These are phyloP conservation scores for Sarcodon aspratus DNA, from an alignment of 768 basidiomycete genomes.

Conservation along the genomic window DNA sequence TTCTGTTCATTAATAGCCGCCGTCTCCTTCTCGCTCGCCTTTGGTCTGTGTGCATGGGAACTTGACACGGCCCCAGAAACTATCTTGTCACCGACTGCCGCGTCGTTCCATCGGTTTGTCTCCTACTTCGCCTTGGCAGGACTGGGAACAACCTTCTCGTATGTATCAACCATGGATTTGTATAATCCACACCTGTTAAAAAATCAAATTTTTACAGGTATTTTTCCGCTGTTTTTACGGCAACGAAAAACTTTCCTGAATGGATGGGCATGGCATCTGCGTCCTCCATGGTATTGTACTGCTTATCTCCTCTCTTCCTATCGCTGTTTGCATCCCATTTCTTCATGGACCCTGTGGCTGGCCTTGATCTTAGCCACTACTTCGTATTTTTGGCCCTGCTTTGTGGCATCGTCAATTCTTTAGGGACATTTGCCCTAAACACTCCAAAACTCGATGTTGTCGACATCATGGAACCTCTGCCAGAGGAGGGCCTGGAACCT, in stretches of 20 bases:
- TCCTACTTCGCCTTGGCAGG: slow-evolving; percentile 53
- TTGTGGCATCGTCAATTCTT: slow-evolving; percentile 38
- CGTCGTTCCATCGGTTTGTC: slow-evolving; percentile 41
- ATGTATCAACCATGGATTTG: slow-evolving; percentile 16
- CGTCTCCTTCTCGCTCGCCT: slow-evolving; percentile 46
- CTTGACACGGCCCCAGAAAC: slow-evolving; percentile 34
- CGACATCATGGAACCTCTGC: not conserved
- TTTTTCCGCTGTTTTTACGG: slow-evolving; percentile 68
- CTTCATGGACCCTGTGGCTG: slow-evolving; percentile 39
- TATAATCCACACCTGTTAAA: not conserved
- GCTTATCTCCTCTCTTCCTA: slow-evolving; percentile 71
- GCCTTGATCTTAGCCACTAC: slow-evolving; percentile 37
- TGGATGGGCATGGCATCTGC: slow-evolving; percentile 60
- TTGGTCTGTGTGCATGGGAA: slow-evolving; percentile 50
- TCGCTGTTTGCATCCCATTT: slow-evolving; percentile 50
- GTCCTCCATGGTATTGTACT: slow-evolving; percentile 59
- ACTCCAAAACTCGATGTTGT: slow-evolving; percentile 17
- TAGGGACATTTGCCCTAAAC: slow-evolving; percentile 33
- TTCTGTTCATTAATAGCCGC: slow-evolving; percentile 54
- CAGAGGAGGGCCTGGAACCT: not conserved
- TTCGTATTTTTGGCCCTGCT: slow-evolving; percentile 45
- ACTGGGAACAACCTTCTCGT: slow-evolving; percentile 67
- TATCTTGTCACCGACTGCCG: slow-evolving; percentile 22
- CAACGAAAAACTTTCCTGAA: slow-evolving; percentile 56
- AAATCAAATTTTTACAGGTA: slow-evolving; percentile 25